Evolutionary conservation across 371 early-diverging fungal species (phyloP), one percentile per base, ranked within the genome.

Genomic region (Nematocida sp.): DNA sequence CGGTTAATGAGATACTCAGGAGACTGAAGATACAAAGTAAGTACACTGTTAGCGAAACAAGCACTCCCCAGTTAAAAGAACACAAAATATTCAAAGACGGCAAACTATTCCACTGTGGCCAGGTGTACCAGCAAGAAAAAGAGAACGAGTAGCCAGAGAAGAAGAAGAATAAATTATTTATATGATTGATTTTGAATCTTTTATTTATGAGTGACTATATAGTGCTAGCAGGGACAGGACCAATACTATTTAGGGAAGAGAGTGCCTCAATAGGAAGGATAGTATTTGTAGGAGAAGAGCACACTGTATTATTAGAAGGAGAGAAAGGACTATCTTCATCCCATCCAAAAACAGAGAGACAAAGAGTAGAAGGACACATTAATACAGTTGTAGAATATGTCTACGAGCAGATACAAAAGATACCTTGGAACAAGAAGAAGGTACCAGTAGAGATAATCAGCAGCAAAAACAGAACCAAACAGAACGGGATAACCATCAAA

Each of bases 191-290:
- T n/a, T n/a, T n/a, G n/a, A n/a, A n/a, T n/a, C n/a, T n/a, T n/a
- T n/a, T n/a, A n/a, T n/a, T 21, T 23, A 65, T 65, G 65, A 17
- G 32, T 37, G 63, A 65, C 19, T 65, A 55, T 40, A 31, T 65
- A 29, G 29, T 65, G 35, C 54, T 65, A 32, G 54, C 65, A 11
- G 45, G 31, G 43, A 53, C 53, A 54, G 65, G 65, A 13, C 65
- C 65, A 23, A 45, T 38, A 0, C 37, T 65, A 9, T 37, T 65
- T 21, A 63, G 38, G 32, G 38, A 54, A 41, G 52, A 34, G 31
- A 25, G 15, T 4, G 34, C 3, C 3, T 2, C 15, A 19, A 19
- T 38, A 31, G 55, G 43, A 17, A 17, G 46, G 23, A 45, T 54
- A 13, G 2, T 65, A 11, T 65, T 65, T 4, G 53, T 55, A 43